These are phyloP conservation scores for Malus hybrid DNA, from an alignment of 331 rosid genomes.

Conservation along the genomic window DNA sequence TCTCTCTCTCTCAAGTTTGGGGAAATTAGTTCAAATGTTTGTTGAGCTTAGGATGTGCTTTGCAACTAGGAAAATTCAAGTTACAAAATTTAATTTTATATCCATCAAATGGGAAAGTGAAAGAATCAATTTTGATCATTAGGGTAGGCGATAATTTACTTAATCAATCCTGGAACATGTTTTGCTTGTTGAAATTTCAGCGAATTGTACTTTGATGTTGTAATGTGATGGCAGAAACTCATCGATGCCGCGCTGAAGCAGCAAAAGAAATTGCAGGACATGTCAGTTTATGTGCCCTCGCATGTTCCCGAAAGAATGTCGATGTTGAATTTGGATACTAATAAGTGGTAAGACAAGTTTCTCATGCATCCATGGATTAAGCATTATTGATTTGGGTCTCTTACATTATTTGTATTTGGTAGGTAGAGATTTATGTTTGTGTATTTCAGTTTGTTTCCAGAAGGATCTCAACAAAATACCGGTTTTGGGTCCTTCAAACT, in stretches of 20 bases:
- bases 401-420: neutral
- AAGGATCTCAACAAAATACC: conserved; percentile 38
- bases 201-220: conserved; percentile 1
- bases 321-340: conserved; percentile 33
- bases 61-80: neutral
- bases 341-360: conserved; percentile 38
- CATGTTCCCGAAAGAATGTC: conserved; percentile 38
- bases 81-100: neutral
- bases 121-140: neutral
- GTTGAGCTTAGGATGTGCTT: neutral
- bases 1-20: neutral
- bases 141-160: neutral
- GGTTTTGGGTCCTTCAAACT: conserved; percentile 36
- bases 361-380: neutral
- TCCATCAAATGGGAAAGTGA: neutral
- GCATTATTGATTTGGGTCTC: neutral
- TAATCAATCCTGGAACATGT: neutral
- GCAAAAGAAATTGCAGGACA: conserved; percentile 75
- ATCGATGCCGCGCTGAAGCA: conserved; percentile 59
- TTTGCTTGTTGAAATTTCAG: neutral
- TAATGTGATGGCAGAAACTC: conserved; percentile 47
- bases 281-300: conserved; percentile 49
- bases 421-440: conserved; percentile 8
- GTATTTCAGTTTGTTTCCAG: conserved; percentile 43
- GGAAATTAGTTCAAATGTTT: neutral